Evolutionary conservation across 495 filamentous ascomycete species (phyloP), one percentile per base, ranked within the genome.

Genomic region (Aspergillus homomorphus): DNA sequence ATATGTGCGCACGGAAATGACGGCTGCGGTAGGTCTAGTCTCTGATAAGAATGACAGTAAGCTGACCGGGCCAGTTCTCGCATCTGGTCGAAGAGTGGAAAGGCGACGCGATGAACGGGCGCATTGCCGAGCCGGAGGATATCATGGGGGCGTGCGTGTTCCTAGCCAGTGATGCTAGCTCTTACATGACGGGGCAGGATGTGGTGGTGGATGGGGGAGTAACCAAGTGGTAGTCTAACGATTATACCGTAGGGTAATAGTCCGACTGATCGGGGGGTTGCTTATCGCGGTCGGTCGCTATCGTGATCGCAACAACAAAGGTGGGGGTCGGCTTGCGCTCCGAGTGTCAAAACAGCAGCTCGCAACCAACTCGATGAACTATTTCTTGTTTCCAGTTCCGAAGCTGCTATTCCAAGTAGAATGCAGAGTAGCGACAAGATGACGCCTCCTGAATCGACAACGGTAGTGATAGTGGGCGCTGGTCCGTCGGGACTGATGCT

Each of bases 161-260:
- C 74, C 76, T 96, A 48, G 89, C 88, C 6, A 89, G 87, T 30
- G 89, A 94, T 60, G 86, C 89, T 5, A 87, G 82, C 28, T 67
- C 76, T 33, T 96, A 89, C 76, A 90, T 92, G 86, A 94, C 91
- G 5, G 91, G 91, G 28, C 78, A 82, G 64, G 87, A 94, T 72
- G 78, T 91, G 56, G 74, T 89, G 24, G 69, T 75, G 22, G 73
- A 75, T 63, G 73, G 71, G 49, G 71, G 73, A 50, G 69, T 71
- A 12, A 71, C 66, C 20, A 61, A 61, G 23, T 74, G 71, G 71
- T 71, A 59, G 60, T 56, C 9, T 46, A 18, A 9, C 45, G 7
- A 46, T 21, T 21, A 21, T 45, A 45, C 16, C 18, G 20, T 45
- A n/a, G 8, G 43, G 8, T 18, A n/a, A 8, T 16, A 45, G 18